Evolutionary conservation across 345 rosid species (phyloP).

Genomic region (Salix arbutifolia): DNA sequence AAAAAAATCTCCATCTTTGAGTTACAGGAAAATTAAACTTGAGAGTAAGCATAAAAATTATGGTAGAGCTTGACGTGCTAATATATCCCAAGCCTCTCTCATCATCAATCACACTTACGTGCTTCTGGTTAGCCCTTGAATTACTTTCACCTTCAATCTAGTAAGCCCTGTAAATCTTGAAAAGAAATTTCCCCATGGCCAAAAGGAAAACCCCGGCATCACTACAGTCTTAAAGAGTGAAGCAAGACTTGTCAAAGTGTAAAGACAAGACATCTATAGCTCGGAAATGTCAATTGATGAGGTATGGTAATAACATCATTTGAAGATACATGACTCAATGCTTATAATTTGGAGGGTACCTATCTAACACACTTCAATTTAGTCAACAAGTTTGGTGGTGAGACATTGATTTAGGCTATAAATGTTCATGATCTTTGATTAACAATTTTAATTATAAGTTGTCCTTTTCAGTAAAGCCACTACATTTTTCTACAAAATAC

Average conservation of each 20-base stretch:
- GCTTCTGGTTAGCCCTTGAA: background rate
- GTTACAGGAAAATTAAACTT: background rate
- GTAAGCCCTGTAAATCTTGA: background rate
- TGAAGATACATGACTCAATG: slow-evolving; percentile 7
- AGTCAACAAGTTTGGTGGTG: background rate
- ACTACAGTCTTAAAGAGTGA: no score
- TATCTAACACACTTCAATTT: slow-evolving; percentile 5
- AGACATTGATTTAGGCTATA: background rate
- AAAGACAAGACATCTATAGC: background rate
- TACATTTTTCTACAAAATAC: background rate
- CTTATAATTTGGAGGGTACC: background rate
- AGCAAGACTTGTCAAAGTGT: no score
- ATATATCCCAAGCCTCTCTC: no score
- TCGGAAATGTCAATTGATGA: background rate
- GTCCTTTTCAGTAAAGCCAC: background rate
- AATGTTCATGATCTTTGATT: background rate
- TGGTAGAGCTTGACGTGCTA: no score
- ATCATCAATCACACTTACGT: background rate
- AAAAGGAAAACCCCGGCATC: no score
- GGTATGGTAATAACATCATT: background rate
- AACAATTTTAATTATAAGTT: background rate
- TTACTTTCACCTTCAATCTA: background rate
- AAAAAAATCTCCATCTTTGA: background rate
- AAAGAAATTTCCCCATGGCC: no score
- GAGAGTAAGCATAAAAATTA: no score